Conservation (phyloP, 208 protist species). For the Acanthamoeba culbertsoni region DNA sequence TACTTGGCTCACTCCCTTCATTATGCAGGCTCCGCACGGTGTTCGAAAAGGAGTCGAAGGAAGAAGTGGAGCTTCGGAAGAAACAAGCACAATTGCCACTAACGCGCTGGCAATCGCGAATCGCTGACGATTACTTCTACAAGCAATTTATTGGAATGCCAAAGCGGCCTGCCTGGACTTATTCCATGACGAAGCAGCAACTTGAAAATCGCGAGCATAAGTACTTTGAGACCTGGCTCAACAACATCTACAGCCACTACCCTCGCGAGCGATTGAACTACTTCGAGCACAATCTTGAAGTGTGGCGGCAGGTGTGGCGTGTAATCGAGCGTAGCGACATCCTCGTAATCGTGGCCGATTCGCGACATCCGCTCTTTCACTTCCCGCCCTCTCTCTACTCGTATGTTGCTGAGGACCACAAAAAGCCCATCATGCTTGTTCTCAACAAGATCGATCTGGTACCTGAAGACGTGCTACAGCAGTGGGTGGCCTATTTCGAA, state of each 20-base stretch:
- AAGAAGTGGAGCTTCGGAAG: conserved; percentile 73
- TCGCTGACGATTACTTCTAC: conserved; percentile 35
- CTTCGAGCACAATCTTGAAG: conserved; percentile 96
- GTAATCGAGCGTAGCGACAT: conserved; percentile 95
- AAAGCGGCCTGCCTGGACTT: conserved; percentile 74
- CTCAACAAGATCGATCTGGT: conserved; percentile 92
- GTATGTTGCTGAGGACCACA: conserved; percentile 87
- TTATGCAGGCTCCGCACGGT: conserved; percentile 66
- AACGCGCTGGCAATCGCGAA: background rate
- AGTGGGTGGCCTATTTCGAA: conserved; percentile 71
- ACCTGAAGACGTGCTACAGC: conserved; percentile 50
- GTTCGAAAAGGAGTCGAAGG: conserved; percentile 74
- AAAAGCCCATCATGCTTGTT: conserved; percentile 92
- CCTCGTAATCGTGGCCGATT: conserved; percentile 92
- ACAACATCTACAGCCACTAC: conserved; percentile 68
- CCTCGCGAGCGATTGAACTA: conserved; percentile 82
- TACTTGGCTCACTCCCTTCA: background rate
- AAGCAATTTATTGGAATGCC: conserved; percentile 69
- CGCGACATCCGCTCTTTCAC: conserved; percentile 94
- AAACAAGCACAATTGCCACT: conserved; percentile 55
- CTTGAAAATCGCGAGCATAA: conserved; percentile 72
- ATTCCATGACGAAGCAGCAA: conserved; percentile 58
- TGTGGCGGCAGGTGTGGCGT: conserved; percentile 98
- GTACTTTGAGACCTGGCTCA: conserved; percentile 75
- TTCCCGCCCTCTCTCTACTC: conserved; percentile 90